phyloP scores from a whole-genome alignment of 495 filamentous ascomycete species.

The Oleoguttula mirabilis region DNA sequence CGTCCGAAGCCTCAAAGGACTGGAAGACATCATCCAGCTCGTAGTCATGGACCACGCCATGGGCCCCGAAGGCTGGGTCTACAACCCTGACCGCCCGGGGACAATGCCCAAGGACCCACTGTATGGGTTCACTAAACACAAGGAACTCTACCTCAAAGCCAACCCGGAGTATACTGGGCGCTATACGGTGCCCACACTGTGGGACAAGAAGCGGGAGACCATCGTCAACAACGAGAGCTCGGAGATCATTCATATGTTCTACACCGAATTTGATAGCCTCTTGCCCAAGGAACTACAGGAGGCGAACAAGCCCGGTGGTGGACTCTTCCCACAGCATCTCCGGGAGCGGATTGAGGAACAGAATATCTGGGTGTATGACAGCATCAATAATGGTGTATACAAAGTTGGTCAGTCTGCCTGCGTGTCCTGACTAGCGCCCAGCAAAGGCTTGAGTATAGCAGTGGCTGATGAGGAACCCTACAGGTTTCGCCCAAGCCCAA shows the following conservation, averaged over 20 bases:
- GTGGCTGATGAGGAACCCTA: no score
- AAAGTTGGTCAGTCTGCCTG: conserved; percentile 35
- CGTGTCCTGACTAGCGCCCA: no score
- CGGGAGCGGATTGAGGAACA: conserved; percentile 46
- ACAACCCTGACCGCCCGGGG: conserved; percentile 28
- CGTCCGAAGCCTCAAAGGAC: conserved; percentile 64
- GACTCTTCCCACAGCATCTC: conserved; percentile 46
- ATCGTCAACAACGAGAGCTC: conserved; percentile 31
- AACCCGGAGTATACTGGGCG: conserved; percentile 48
- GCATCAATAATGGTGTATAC: conserved; percentile 61
- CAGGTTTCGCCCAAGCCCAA: conserved; percentile 54
- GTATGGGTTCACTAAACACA: conserved; percentile 43
- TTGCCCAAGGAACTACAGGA: conserved; percentile 35
- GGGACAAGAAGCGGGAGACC: conserved; percentile 45
- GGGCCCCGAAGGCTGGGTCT: conserved; percentile 63
- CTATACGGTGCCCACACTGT: conserved; percentile 51
- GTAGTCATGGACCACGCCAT: conserved; percentile 50
- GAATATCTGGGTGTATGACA: conserved; percentile 53
- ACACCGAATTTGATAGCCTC: conserved; percentile 41
- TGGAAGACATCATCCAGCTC: conserved; percentile 58
- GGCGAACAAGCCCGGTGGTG: conserved; percentile 34
- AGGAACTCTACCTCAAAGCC: conserved; percentile 49
- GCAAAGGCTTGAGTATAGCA: not conserved
- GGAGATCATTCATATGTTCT: conserved; percentile 31
- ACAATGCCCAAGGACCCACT: conserved; percentile 24